Evolutionary conservation across 495 filamentous ascomycete species (phyloP).

Genomic region (Daldinia caldariorum): DNA sequence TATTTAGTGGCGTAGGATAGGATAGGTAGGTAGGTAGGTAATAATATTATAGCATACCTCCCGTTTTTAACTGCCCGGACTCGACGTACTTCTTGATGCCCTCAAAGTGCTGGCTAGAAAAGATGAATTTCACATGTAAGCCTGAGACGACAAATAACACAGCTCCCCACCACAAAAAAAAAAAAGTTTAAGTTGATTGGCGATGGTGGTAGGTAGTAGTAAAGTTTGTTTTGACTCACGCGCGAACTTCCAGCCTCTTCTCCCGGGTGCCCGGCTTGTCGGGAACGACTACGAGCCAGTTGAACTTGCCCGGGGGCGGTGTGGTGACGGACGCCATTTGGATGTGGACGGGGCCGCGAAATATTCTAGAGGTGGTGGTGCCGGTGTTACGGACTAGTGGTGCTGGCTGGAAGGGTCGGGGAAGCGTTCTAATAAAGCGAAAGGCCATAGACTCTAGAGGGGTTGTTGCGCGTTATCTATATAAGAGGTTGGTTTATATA

Average conservation of each 20-base stretch:
- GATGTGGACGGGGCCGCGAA: constrained; percentile 31
- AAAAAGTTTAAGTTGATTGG: not conserved
- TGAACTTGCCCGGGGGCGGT: constrained; percentile 60
- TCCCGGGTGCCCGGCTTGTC: constrained; percentile 73
- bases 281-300: constrained; percentile 88
- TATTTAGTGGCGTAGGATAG: not conserved
- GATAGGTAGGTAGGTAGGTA: no score
- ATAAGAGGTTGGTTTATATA: not conserved
- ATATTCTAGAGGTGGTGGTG: constrained; percentile 6
- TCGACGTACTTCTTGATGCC: constrained; percentile 57
- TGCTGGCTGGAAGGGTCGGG: constrained; percentile 32
- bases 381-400: constrained; percentile 17
- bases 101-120: constrained; percentile 65
- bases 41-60: constrained; percentile 60
- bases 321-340: constrained; percentile 55
- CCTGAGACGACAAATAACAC: not conserved
- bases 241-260: constrained; percentile 75
- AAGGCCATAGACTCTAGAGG: constrained; percentile 17
- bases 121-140: constrained; percentile 27
- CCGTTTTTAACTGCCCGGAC: constrained; percentile 62
- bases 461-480: not conserved
- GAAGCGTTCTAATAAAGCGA: constrained; percentile 20
- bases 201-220: not conserved
- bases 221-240: constrained; percentile 70
- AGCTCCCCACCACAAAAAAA: no score